Conservation (phyloP, 306 rosid species). For the Quercus engelmannii region DNA sequence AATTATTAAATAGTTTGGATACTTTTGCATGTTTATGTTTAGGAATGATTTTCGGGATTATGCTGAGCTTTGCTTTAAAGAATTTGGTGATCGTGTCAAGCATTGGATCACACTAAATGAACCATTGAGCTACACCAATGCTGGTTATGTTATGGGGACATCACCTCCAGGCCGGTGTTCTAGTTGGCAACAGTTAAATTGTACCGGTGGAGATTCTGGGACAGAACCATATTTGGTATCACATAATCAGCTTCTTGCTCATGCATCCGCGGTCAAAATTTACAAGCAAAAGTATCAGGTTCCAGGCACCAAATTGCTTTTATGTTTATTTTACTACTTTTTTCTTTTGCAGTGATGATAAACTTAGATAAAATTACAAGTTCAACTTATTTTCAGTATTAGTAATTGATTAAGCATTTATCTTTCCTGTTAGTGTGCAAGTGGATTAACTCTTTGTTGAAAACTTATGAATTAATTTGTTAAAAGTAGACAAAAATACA, state of each 20-base stretch:
- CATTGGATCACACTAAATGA: slow-evolving; percentile 41
- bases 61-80: slow-evolving; percentile 33
- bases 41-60: slow-evolving; percentile 30
- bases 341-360: not conserved
- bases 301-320: too few species aligned
- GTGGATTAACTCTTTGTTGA: too few species aligned
- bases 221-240: slow-evolving; percentile 42
- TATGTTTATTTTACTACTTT: too few species aligned
- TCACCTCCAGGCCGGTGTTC: slow-evolving; percentile 47
- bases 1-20: too few species aligned
- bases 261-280: slow-evolving; percentile 41
- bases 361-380: too few species aligned
- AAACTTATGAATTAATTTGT: too few species aligned
- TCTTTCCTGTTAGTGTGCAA: too few species aligned
- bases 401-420: too few species aligned
- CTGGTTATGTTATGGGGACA: slow-evolving; percentile 23
- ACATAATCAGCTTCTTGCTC: slow-evolving; percentile 47
- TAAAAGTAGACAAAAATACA: too few species aligned
- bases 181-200: slow-evolving; percentile 28
- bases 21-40: not conserved
- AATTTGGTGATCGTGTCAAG: slow-evolving; percentile 41
- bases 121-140: slow-evolving; percentile 23
- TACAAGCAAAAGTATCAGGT: slow-evolving; percentile 51
- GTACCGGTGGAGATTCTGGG: slow-evolving; percentile 43
- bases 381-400: too few species aligned